A percentile compares a stretch with the other conserved stretches of the same genome.
Evolutionary conservation across 1,284 basidiomycete species (phyloP).

Genomic region (Leucoagaricus sp.): DNA sequence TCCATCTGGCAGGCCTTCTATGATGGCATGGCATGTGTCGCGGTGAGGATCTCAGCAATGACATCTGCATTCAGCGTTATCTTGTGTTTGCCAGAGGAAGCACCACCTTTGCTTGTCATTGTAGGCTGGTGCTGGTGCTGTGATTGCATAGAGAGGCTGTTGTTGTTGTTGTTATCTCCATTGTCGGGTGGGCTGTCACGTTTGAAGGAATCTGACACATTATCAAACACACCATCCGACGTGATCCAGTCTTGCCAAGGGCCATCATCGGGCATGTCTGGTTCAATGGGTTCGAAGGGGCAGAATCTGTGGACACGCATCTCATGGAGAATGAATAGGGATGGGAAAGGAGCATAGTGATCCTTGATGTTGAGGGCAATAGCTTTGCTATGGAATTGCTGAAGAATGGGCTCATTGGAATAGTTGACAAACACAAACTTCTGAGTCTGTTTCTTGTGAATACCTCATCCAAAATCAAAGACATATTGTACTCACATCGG

Average conservation of each 20-base stretch:
- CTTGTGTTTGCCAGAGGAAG: constrained; percentile 14
- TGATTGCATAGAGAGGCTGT: constrained; percentile 4
- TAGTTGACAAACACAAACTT: constrained; percentile 28
- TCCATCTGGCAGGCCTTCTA: constrained; percentile 33
- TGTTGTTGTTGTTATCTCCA: too few relatives aligned
- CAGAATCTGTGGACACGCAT: constrained; percentile 29
- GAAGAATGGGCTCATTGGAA: constrained; percentile 11
- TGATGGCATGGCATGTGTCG: constrained; percentile 28
- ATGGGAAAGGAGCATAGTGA: constrained; percentile 28
- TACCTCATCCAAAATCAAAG: constrained; percentile 11
- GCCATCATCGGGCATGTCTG: constrained; percentile 13
- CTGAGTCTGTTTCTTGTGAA: constrained; percentile 16
- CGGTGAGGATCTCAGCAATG: constrained; percentile 28
- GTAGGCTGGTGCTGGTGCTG: constrained; percentile 15
- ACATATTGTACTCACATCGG: constrained; percentile 21
- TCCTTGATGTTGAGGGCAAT: constrained; percentile 27
- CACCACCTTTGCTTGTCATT: constrained; percentile 12
- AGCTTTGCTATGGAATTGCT: constrained; percentile 26
- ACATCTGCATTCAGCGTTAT: constrained; percentile 21
- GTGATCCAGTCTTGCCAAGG: constrained; percentile 28
- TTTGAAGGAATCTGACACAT: constrained; percentile 17
- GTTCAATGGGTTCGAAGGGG: constrained; percentile 23
- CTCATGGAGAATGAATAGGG: constrained; percentile 32
- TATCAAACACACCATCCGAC: constrained; percentile 14
- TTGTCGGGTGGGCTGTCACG: too few relatives aligned